Conservation (phyloP, 1,139 yeast genomes). For the Yamadazyma triangularis region DNA sequence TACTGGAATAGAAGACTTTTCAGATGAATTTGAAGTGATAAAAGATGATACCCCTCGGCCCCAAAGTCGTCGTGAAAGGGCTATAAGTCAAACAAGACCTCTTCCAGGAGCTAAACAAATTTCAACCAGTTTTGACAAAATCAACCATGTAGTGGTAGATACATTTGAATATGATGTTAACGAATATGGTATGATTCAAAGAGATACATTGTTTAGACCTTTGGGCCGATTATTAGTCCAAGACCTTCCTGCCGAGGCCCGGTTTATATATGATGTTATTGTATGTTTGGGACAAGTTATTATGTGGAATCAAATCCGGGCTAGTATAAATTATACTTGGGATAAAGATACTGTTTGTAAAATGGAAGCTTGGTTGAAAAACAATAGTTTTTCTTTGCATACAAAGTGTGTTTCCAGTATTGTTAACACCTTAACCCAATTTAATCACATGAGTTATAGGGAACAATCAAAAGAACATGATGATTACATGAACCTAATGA, state of each 20-base stretch:
- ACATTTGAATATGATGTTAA: constrained; percentile 6
- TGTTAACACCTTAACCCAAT: constrained; percentile 4
- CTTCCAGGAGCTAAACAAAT: constrained; percentile 3
- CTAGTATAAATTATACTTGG: too few relatives aligned
- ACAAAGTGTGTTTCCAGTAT: constrained; percentile 12
- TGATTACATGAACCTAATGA: constrained; percentile 8
- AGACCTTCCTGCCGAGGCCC: constrained; percentile 2
- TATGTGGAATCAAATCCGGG: constrained; percentile 11
- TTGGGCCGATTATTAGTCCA: constrained; percentile 3
- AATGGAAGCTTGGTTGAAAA: constrained; percentile 5
- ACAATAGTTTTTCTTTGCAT: constrained; percentile 15
- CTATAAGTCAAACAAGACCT: background rate
- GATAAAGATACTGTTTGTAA: background rate
- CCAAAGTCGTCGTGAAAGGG: background rate
- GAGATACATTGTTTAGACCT: constrained; percentile 9
- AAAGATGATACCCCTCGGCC: constrained; percentile 9
- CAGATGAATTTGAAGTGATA: constrained; percentile 13
- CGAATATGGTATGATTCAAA: constrained; percentile 10
- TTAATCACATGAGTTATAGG: constrained; percentile 2
- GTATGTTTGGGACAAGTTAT: constrained; percentile 18
- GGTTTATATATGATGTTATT: constrained; percentile 8
- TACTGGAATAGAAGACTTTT: constrained; percentile 16
- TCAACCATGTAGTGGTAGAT: constrained; percentile 3
- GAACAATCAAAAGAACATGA: constrained; percentile 7
- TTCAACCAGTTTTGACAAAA: constrained; percentile 4